phyloP scores from a whole-genome alignment of 2,329 filamentous ascomycete genomes.

The Arthrobotrys conoides region DNA sequence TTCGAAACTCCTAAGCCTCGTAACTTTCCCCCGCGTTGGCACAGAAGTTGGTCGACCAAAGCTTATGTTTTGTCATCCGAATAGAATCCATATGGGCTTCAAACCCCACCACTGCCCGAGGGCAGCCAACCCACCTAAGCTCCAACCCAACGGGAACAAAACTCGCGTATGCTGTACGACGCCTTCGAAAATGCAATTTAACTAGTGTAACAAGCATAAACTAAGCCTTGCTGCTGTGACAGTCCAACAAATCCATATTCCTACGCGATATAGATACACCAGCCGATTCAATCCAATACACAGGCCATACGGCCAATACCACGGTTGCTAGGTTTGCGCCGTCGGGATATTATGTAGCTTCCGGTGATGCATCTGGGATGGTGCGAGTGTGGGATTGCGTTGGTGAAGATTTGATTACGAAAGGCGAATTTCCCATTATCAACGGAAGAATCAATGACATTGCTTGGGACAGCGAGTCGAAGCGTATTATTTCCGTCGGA shows the following conservation, averaged over 20 bases:
- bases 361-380: slow-evolving; percentile 85
- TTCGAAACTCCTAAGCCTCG: neutral
- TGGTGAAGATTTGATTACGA: slow-evolving; percentile 81
- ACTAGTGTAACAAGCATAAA: neutral
- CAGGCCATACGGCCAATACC: slow-evolving; percentile 86
- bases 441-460: slow-evolving; percentile 95
- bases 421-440: slow-evolving; percentile 94
- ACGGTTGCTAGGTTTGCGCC: slow-evolving; percentile 95
- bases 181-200: neutral
- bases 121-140: slow-evolving; percentile 89
- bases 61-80: slow-evolving; percentile 30
- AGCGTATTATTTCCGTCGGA: slow-evolving; percentile 95
- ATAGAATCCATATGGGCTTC: slow-evolving; percentile 84
- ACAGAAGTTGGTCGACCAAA: neutral
- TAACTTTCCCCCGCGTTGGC: neutral
- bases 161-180: slow-evolving; percentile 87
- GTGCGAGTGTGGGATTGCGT: slow-evolving; percentile 94
- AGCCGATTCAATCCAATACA: slow-evolving; percentile 87
- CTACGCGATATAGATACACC: slow-evolving; percentile 94
- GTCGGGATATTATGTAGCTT: slow-evolving; percentile 94
- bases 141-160: slow-evolving; percentile 89
- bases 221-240: slow-evolving; percentile 25
- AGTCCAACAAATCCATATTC: slow-evolving; percentile 98
- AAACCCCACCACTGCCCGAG: slow-evolving; percentile 84
- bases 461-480: slow-evolving; percentile 96